phyloP scores from a whole-genome alignment of 148 eudicot species.

The Drosera capensis region DNA sequence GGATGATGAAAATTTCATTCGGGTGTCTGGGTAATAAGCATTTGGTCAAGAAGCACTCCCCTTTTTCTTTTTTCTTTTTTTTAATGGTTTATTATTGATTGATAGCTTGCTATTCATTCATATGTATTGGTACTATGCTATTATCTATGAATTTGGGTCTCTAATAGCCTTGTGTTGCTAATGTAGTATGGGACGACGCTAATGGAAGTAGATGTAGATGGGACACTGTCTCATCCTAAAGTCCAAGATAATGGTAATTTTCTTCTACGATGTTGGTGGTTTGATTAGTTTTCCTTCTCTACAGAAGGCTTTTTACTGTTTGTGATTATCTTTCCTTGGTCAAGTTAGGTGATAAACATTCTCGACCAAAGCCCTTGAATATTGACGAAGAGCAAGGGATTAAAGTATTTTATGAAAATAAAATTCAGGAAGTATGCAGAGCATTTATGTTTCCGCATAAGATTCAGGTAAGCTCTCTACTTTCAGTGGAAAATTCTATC shows the following conservation, averaged over 20 bases:
- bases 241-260: constrained; percentile 34
- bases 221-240: constrained; percentile 60
- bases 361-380: constrained; percentile 67
- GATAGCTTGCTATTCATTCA: too few relatives aligned
- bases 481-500: background rate
- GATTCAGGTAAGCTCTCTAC: constrained; percentile 54
- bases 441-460: constrained; percentile 87
- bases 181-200: constrained; percentile 75
- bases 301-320: background rate
- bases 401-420: constrained; percentile 71
- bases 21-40: background rate
- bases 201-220: constrained; percentile 71
- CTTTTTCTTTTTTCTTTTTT: background rate
- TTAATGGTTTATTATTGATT: constrained; percentile 18
- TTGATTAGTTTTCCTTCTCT: background rate
- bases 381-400: constrained; percentile 69
- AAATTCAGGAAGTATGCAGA: constrained; percentile 82
- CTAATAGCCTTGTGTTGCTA: constrained; percentile 2
- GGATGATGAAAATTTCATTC: too few relatives aligned
- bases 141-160: background rate
- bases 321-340: background rate
- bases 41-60: background rate
- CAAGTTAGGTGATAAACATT: constrained; percentile 51
- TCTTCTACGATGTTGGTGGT: background rate
- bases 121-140: too few relatives aligned